Evolutionary conservation across 2,329 filamentous ascomycete species (phyloP).

Genomic region (Verruconis gallopava): DNA sequence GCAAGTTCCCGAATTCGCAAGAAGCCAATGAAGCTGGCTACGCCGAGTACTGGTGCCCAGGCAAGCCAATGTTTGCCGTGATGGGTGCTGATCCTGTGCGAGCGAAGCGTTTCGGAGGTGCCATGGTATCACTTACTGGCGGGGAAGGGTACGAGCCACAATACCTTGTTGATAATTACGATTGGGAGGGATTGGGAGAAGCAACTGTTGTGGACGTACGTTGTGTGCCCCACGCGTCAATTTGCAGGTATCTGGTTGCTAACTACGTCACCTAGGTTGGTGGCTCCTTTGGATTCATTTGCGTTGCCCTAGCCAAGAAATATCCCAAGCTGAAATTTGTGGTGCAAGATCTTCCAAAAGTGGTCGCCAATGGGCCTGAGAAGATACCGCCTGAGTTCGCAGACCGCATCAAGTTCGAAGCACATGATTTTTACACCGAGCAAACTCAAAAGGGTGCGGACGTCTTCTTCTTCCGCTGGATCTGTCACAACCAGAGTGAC

Average conservation of each 20-base stretch:
- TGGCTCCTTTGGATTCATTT: slow-evolving; percentile 10
- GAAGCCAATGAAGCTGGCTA: slow-evolving; percentile 19
- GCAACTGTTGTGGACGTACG: slow-evolving; percentile 12
- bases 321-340: slow-evolving; percentile 10
- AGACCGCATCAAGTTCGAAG: slow-evolving; percentile 14
- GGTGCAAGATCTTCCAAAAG: slow-evolving; percentile 11
- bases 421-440: slow-evolving; percentile 21
- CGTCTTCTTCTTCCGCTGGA: slow-evolving; percentile 21
- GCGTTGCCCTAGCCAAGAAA: slow-evolving; percentile 9
- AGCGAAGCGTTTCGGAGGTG: slow-evolving; percentile 19
- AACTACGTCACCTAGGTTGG: slow-evolving; percentile 8
- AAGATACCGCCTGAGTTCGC: slow-evolving; percentile 6
- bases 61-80: slow-evolving; percentile 21
- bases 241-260: slow-evolving; percentile 8
- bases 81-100: slow-evolving; percentile 20
- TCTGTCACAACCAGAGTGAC: slow-evolving; percentile 24
- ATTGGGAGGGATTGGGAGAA: slow-evolving; percentile 9
- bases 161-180: slow-evolving; percentile 4
- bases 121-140: slow-evolving; percentile 22
- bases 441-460: slow-evolving; percentile 20
- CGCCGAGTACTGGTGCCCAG: slow-evolving; percentile 14
- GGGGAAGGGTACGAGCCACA: slow-evolving; percentile 17
- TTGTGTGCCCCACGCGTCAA: slow-evolving; percentile 11
- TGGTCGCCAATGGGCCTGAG: slow-evolving; percentile 1
- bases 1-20: slow-evolving; percentile 14